These are phyloP conservation scores for Anastatica hierochuntica DNA, from an alignment of 345 rosid species.

Conservation along the genomic window DNA sequence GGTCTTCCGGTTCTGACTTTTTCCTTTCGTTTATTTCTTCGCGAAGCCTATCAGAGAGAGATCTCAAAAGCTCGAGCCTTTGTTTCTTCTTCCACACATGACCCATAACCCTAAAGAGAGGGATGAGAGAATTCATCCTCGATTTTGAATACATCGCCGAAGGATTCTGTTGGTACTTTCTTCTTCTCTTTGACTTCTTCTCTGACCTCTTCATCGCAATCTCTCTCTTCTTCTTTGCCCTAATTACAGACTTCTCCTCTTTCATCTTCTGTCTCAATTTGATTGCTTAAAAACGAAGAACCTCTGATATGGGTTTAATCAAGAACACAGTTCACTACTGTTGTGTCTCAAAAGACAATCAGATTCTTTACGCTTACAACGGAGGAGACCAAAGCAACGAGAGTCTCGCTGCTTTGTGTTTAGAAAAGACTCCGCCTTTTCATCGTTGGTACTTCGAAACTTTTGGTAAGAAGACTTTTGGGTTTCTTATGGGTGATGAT, in stretches of 20 bases:
- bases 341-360: conserved; percentile 49
- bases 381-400: conserved; percentile 51
- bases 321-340: conserved; percentile 61
- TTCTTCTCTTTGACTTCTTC: conserved; percentile 26
- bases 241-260: conserved; percentile 18
- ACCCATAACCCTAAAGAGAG: conserved; percentile 17
- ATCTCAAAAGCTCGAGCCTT: not conserved
- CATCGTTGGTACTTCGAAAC: conserved; percentile 88
- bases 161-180: conserved; percentile 25
- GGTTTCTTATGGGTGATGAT: conserved; percentile 51
- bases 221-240: conserved; percentile 21
- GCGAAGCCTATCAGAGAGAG: not conserved
- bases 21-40: not conserved
- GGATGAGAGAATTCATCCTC: conserved; percentile 26
- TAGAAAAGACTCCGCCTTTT: conserved; percentile 55
- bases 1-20: conserved; percentile 16
- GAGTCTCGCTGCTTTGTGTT: conserved; percentile 42
- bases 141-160: conserved; percentile 31
- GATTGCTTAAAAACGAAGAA: not conserved
- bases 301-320: conserved; percentile 41
- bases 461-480: conserved; percentile 39
- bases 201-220: conserved; percentile 17
- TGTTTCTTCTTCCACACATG: not conserved
- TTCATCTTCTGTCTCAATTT: conserved; percentile 23
- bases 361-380: conserved; percentile 41